Evolutionary conservation across 768 basidiomycete species (phyloP).

Genomic region (Termitomyces bulborhizus): DNA sequence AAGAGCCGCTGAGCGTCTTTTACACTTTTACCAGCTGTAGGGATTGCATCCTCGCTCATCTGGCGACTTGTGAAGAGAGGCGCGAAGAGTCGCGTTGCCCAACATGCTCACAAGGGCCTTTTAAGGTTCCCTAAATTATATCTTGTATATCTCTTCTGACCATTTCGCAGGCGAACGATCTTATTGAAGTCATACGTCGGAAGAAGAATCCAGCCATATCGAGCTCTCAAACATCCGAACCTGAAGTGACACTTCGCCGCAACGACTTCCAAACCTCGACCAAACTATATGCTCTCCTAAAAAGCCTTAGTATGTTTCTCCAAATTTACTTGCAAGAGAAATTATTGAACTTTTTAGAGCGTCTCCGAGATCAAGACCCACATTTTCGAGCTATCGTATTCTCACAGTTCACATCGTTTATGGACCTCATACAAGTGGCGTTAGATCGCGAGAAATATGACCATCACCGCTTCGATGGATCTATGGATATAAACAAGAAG

Average conservation of each 20-base stretch:
- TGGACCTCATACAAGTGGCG: conserved; percentile 72
- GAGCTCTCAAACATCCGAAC: conserved; percentile 29
- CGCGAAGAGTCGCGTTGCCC: conserved; percentile 74
- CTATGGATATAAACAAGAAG: conserved; percentile 84
- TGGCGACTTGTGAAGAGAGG: conserved; percentile 63
- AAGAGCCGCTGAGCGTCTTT: background rate
- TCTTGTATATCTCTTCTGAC: background rate
- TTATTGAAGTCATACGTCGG: conserved; percentile 55
- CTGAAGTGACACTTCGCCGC: conserved; percentile 55
- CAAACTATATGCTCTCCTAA: conserved; percentile 79
- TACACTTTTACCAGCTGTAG: conserved; percentile 56
- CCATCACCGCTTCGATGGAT: conserved; percentile 84
- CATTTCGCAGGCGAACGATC: conserved; percentile 44
- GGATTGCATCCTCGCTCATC: conserved; percentile 77
- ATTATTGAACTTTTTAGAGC: conserved; percentile 29
- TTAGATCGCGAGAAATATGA: conserved; percentile 64
- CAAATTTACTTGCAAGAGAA: background rate
- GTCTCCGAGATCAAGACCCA: conserved; percentile 65
- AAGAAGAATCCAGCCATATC: conserved; percentile 17
- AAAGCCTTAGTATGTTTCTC: conserved; percentile 52
- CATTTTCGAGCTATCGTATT: conserved; percentile 82
- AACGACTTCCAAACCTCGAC: conserved; percentile 89
- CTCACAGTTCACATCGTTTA: conserved; percentile 85
- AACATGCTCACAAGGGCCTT: conserved; percentile 65
- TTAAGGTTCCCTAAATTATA: conserved; percentile 36